Evolutionary conservation across 345 rosid species (phyloP), one percentile per base, ranked within the genome.

Genomic region (Iberis pinnata): DNA sequence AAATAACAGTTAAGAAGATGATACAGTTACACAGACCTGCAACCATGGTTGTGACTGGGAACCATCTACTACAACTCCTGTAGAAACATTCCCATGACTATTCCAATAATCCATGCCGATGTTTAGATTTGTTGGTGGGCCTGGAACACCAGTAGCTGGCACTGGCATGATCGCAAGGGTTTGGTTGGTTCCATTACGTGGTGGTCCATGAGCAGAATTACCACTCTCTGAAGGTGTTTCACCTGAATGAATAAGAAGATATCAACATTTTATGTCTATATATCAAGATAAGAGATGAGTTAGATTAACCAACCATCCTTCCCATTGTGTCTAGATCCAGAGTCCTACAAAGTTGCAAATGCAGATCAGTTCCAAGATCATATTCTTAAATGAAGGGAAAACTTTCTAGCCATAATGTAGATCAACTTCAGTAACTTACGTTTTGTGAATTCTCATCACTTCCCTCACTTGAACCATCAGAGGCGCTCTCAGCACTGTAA

Each of bases 81-180:
- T 50, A 43, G 95, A 74, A 70, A 80, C 93, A 65, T 83, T 88
- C 53, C 89, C 93, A 24, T 69, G 82, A 43, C 83, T 67, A 13
- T 88, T 82, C 98, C 98, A 92, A 44, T 81, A 92, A 27, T 92
- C 98, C 95, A 88, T 88, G 56, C 98, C 96, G 56, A 92, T 85
- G 53, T 92, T 89, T 63, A 92, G 73, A 76, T 83, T 92, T 58
- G 97, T 92, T 8, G 95, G 64, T 16, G 98, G 97, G 17, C 95
- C 88, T 46, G 86, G 76, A 73, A 80, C 68, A 58, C 81, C 82
- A 33, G 80, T 14, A 58, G 80, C 74, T 27, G 92, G 29, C 26
- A 79, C 63, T 46, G 96, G 95, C 65, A 80, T 54, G 15, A 77
- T 24, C 4, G 83, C 16, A 65, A 87, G 53, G 6, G 78, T 53